Base-by-base conservation (phyloP, 2,329 filamentous ascomycete species). In the Lasiodiplodia sp. region DNA sequence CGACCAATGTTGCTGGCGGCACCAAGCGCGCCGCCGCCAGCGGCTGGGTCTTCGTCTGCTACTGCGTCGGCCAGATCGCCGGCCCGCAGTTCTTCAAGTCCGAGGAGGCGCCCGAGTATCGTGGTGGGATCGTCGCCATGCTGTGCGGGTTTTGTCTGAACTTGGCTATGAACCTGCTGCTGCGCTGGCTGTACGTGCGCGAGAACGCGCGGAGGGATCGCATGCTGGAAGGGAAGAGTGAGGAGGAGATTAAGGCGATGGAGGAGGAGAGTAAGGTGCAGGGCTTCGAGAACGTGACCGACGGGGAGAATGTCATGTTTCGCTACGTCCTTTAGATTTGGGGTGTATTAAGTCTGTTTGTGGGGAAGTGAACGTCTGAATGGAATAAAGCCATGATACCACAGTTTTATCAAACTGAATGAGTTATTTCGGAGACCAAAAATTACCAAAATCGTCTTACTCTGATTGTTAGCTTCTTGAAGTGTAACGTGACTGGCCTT, bases 1-100 rank as follows among this genome's bases (percentile, higher is more conserved):
- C 86, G 2, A 86, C 88, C 70, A 90, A 90, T 71, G 90, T 90
- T 0, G 90, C 87, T 0, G 90, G 90, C 1, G 89, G 92, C 73
- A 92, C 90, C 0, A 92, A 92, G 78, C 87, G 88, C 71, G 91
- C 91, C 73, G 85, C 87, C 11, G 90, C 87, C 0, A 91, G 88
- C 0, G 88, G 85, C 14, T 82, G 90, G 7, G 81, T 92, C 1
- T 90, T 92, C 72, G 84, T 92, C 57, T 88, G 89, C 4, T 86
- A 89, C 69, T 90, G 86, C 64, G 86, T 85, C 1, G 90, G 90
- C 6, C 92, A 92, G 72, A 87, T 91, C 44, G 80, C 91, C 25
- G 90, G 89, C 0, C 90, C 90, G 0, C 84, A 88, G 57, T 80
- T 91, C 0, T 92, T 90, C 76, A 89, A 86, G 4, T 86, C 87